A percentile compares a stretch with the other conserved stretches of the same genome.
phyloP scores from a whole-genome alignment of 2,329 filamentous ascomycete species.

The Monosporascus sp. region DNA sequence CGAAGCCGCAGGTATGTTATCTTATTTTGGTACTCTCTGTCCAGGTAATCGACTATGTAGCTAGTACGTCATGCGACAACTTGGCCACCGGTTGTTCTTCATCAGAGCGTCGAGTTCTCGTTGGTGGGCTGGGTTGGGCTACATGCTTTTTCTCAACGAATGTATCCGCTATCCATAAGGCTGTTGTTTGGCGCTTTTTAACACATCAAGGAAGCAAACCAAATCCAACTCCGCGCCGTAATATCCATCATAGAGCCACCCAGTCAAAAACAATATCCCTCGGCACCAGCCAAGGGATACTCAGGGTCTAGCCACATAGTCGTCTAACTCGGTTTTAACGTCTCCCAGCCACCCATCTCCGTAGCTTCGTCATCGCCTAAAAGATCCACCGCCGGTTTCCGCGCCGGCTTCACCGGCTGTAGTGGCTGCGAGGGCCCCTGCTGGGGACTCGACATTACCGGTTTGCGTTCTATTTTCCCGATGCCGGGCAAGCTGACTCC shows the following conservation, averaged over 20 bases:
- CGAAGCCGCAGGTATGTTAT: too few species aligned
- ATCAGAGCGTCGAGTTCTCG: too few species aligned
- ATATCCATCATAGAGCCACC: background rate
- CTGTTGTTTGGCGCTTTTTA: too few species aligned
- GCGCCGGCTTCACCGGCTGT: slow-evolving; percentile 25
- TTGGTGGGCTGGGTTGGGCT: too few species aligned
- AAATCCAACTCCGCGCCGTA: background rate
- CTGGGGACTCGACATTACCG: slow-evolving; percentile 22
- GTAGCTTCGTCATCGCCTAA: slow-evolving; percentile 38
- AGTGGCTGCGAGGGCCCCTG: slow-evolving; percentile 20
- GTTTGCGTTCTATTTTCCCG: slow-evolving; percentile 21
- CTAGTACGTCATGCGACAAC: too few species aligned
- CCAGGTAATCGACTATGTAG: too few species aligned
- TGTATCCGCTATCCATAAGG: background rate
- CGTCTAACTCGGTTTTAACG: slow-evolving; percentile 42
- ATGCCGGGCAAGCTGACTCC: slow-evolving; percentile 24
- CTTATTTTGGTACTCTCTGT: too few species aligned
- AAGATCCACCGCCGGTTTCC: slow-evolving; percentile 38
- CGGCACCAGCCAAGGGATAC: slow-evolving; percentile 11
- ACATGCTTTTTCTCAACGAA: too few species aligned
- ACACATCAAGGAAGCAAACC: background rate
- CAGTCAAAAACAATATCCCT: slow-evolving; percentile 1
- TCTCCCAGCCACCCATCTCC: slow-evolving; percentile 50
- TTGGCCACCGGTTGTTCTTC: too few species aligned
- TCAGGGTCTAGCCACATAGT: slow-evolving; percentile 4